Evolutionary conservation across 345 rosid species (phyloP), one percentile per base, ranked within the genome.

Genomic region (Lagerstroemia speciosa): DNA sequence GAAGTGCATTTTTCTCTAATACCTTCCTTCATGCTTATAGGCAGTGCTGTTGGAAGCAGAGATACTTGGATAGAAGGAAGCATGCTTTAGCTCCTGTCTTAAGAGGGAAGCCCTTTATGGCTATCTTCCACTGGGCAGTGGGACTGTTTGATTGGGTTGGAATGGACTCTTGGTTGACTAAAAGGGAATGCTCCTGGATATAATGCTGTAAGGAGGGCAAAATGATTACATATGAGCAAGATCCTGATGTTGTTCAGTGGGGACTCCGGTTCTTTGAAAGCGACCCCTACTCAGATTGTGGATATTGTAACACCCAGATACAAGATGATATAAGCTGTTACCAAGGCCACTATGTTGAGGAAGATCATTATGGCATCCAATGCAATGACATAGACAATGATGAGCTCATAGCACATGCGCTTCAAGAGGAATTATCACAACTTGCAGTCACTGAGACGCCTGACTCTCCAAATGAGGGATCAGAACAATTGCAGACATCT

Each of bases 401-500:
- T 58, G 93, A 82, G 76, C 75, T 84, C 26, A 75, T 87, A 63
- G 93, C 93, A 9, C 83, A 62, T 65, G 71, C 79, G 67, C 88
- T 87, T 67, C 93, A 87, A 77, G 84, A 87, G 76, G 85, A 87
- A 66, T 69, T 87, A 48, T 85, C 88, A 26, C 88, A 84, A 65
- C 88, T 87, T 52, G 78, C 88, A 27, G 82, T 84, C 30, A 77
- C 77, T 10, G 85, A 83, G 60, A 69, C 60, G 65, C 69, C 77
- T 22, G 77, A 65, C 19, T 71, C 84, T 77, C 77, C 77, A 50
- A 60, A 36, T 63, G 78, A 62, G 46, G 69, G 61, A 48, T 78
- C 76, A 8, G 81, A 71, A 16, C 77, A 79, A 22, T 70, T 79
- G 74, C 82, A 77, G 75, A 41, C 70, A 55, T 38, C 76, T 30